Evolutionary conservation across 2,329 filamentous ascomycete species (phyloP), one percentile per base, ranked within the genome.

Genomic region (Cladophialophora carrionii): DNA sequence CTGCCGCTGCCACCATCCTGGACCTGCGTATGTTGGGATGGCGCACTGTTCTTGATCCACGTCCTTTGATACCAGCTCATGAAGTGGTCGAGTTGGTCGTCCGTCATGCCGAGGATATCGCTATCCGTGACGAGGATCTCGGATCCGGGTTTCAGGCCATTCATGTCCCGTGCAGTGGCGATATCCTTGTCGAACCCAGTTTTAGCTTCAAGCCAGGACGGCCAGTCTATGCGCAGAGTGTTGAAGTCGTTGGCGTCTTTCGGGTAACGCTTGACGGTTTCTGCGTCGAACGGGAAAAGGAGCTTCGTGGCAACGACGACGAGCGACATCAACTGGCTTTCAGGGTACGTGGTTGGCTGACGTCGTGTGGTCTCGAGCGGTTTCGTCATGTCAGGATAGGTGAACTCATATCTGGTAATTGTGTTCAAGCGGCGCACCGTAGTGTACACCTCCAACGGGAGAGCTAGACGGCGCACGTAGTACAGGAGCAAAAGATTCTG

Each of bases 271-370:
- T 80, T 75, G 12, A 82, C 72, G 24, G 80, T 79, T 71, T 91
- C 86, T 24, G 80, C 79, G 72, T 91, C 87, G 52, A 96, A 86
- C 0, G 94, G 91, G 71, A 91, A 92, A 22, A 90, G 81, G 2
- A 96, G 76, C 72, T 97, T 97, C 3, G 89, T 87, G 3, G 90
- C 87, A 14, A 96, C 82, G 2, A 96, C 80, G 3, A 96, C 76
- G 3, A 91, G 79, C 3, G 88, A 83, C 62, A 92, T 81, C 0
- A 97, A 78, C 51, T 90, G 85, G 5, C 90, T 80, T 73, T 98
- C 95, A 0, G 95, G 92, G 67, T 89, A 84, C 57, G 87, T 81
- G 17, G 88, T 77, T 8, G 84, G 77, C 29, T 81, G 69, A 6
- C 66, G 66, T 57, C 67, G 52, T 5, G 29, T 64, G 34, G 41